Conservation (phyloP, 129 eudicot species). For the Helichrysum umbraculigerum region DNA sequence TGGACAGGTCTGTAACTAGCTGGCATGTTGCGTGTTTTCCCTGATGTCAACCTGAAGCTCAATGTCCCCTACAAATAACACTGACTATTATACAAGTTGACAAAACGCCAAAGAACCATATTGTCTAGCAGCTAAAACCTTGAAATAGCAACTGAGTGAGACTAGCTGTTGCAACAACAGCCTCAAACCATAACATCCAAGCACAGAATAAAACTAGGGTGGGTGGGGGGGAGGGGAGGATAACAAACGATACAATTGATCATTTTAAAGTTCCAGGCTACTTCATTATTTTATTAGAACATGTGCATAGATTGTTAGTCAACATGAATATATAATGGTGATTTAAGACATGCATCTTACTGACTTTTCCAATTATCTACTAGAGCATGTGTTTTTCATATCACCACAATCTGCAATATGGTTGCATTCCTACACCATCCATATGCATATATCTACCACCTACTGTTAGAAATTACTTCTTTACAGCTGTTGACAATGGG, state of each 20-base stretch:
- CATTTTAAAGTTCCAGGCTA: too few species aligned
- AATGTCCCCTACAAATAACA: conserved; percentile 64
- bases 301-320: neutral
- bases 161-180: neutral
- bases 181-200: neutral
- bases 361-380: neutral
- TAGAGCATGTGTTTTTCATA: neutral
- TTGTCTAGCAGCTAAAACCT: neutral
- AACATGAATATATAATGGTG: neutral
- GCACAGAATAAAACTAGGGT: neutral
- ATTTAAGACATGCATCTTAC: neutral
- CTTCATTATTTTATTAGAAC: too few species aligned
- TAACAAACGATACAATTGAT: too few species aligned
- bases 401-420: neutral
- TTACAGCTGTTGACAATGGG: neutral
- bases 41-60: conserved; percentile 41
- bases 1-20: conserved; percentile 76
- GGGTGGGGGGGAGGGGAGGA: too few species aligned
- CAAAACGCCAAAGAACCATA: neutral
- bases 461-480: neutral
- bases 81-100: neutral
- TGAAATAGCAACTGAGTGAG: neutral
- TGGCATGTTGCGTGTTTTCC: conserved; percentile 48
- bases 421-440: neutral
- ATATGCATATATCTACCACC: neutral